Evolutionary conservation across 208 protist genomes (phyloP).

Genomic region (Naegleria gruberi): DNA sequence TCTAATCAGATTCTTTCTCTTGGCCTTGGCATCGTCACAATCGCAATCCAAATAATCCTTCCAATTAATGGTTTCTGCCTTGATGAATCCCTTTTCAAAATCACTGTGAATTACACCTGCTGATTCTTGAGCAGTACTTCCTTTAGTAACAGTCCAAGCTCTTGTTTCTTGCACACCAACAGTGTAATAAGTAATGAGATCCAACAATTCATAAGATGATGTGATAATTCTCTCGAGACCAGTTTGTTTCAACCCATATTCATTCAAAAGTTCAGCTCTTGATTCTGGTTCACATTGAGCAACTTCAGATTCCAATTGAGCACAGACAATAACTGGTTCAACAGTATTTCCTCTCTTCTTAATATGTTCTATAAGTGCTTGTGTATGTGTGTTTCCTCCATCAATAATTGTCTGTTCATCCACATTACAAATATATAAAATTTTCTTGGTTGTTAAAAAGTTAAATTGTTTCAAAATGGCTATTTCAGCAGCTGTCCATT

Average conservation of each 20-base stretch:
- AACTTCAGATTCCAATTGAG: not conserved
- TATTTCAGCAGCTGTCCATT: not conserved
- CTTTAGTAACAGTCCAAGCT: constrained; percentile 92
- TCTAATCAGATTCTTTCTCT: constrained; percentile 77
- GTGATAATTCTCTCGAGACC: constrained; percentile 77
- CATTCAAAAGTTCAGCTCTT: not conserved
- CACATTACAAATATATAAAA: constrained; percentile 10
- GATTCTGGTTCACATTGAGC: not conserved
- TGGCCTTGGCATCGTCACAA: constrained; percentile 59
- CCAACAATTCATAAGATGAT: constrained; percentile 82
- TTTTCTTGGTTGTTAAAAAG: not conserved
- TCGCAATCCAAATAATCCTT: constrained; percentile 94
- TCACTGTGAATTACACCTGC: constrained; percentile 97
- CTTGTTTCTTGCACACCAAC: constrained; percentile 87
- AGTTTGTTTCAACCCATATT: constrained; percentile 1
- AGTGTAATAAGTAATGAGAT: constrained; percentile 92
- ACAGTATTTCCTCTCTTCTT: not conserved
- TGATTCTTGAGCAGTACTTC: constrained; percentile 90
- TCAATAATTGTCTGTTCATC: not conserved
- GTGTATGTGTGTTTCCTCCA: not conserved
- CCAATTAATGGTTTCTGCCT: constrained; percentile 90
- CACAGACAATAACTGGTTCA: not conserved
- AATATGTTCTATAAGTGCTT: not conserved
- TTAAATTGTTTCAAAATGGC: not conserved
- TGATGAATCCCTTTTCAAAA: constrained; percentile 95